Conservation (phyloP, 345 rosid species). For the Pistacia integerrima region DNA sequence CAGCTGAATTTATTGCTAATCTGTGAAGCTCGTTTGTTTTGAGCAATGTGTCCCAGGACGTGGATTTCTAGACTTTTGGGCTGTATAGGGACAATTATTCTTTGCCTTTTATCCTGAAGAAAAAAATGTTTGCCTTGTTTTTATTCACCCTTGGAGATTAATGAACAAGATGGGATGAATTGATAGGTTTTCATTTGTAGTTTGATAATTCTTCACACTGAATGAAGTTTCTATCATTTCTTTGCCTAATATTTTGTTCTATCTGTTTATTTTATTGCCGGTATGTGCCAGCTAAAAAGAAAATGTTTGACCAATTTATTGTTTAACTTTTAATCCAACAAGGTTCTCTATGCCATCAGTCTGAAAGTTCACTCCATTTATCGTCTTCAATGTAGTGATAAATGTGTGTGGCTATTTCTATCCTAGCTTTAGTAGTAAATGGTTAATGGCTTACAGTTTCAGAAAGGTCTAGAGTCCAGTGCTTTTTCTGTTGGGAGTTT, state of each 20-base stretch:
- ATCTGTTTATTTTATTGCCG: not conserved
- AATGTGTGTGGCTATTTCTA: not conserved
- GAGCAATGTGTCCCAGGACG: not conserved
- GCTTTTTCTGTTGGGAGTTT: not conserved
- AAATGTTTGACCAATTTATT: not conserved
- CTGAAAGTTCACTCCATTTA: not conserved
- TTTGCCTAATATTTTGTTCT: not conserved
- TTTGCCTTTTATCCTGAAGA: not conserved
- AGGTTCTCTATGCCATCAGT: not conserved
- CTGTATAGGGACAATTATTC: not conserved
- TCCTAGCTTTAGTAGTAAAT: not conserved
- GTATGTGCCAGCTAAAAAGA: too few species aligned
- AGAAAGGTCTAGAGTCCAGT: not conserved
- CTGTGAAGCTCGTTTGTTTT: not conserved
- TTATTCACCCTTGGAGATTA: not conserved
- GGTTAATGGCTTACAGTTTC: not conserved
- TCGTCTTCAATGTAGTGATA: not conserved
- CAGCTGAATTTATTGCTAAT: not conserved
- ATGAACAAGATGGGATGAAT: not conserved
- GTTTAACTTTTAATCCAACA: not conserved
- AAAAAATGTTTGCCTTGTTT: not conserved
- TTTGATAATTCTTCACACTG: not conserved
- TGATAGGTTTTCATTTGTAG: not conserved
- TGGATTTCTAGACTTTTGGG: not conserved
- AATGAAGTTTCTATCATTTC: not conserved